Percentiles rank a stretch among this genome's conserved stretches.
Conservation (phyloP, 2,329 filamentous ascomycete species). For the Hypoxylon sp. region DNA sequence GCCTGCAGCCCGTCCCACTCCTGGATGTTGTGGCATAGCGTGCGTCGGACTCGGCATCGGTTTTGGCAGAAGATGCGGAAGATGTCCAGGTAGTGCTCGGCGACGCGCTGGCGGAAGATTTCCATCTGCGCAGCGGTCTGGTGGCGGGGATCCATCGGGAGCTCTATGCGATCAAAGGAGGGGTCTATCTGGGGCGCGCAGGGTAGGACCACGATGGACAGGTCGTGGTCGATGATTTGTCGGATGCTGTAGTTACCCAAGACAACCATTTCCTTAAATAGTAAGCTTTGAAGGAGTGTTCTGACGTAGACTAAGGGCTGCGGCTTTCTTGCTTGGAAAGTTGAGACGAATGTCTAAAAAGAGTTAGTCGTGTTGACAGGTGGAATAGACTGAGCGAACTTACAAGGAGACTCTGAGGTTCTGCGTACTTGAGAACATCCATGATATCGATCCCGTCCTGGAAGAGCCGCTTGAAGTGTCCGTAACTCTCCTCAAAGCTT, state of each 20-base stretch:
- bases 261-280: slow-evolving; percentile 79
- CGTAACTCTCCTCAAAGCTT: slow-evolving; percentile 76
- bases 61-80: slow-evolving; percentile 91
- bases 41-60: slow-evolving; percentile 86
- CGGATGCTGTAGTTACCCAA: slow-evolving; percentile 76
- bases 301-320: slow-evolving; percentile 87
- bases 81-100: slow-evolving; percentile 82
- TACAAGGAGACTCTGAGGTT: slow-evolving; percentile 78
- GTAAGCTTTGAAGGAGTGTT: slow-evolving; percentile 79
- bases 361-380: slow-evolving; percentile 35
- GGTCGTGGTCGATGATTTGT: slow-evolving; percentile 82
- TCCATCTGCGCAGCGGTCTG: slow-evolving; percentile 81
- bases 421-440: slow-evolving; percentile 73
- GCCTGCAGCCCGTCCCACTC: slow-evolving; percentile 88
- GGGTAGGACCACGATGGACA: slow-evolving; percentile 81
- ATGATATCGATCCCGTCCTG: slow-evolving; percentile 77
- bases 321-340: slow-evolving; percentile 82
- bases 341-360: slow-evolving; percentile 75
- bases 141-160: slow-evolving; percentile 78
- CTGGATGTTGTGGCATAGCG: slow-evolving; percentile 83
- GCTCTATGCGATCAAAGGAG: slow-evolving; percentile 80
- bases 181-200: slow-evolving; percentile 77
- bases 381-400: slow-evolving; percentile 46
- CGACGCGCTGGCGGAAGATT: slow-evolving; percentile 68
- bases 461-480: slow-evolving; percentile 76